A percentile compares a stretch with the other conserved stretches of the same genome.
phyloP scores from a whole-genome alignment of 148 eudicot species.

The Amaranthus cruentus region DNA sequence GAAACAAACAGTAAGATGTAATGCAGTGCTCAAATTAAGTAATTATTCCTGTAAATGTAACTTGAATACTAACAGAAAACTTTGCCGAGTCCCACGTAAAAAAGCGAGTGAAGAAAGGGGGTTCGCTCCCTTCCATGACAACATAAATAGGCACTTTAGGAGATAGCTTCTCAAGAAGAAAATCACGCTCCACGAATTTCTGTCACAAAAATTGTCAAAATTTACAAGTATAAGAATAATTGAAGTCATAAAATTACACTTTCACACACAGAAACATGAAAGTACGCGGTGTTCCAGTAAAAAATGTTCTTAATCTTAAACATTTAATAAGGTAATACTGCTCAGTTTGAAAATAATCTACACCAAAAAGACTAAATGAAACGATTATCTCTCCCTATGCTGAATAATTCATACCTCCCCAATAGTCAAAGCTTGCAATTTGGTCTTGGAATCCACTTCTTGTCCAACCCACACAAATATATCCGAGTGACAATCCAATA shows the following conservation, averaged over 20 bases:
- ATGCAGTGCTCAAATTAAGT: neutral
- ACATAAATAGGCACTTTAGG: conserved; percentile 63
- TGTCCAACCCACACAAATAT: conserved; percentile 94
- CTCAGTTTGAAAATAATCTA: neutral
- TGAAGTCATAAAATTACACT: neutral
- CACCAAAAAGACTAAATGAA: no score
- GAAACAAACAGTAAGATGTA: conserved; percentile 9
- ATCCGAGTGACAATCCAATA: conserved; percentile 81
- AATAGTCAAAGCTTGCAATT: conserved; percentile 55
- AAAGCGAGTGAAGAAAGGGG: conserved; percentile 87
- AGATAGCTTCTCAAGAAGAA: conserved; percentile 71
- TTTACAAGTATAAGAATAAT: neutral
- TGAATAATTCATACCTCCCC: conserved; percentile 60
- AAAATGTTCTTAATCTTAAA: neutral
- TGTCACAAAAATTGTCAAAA: conserved; percentile 32
- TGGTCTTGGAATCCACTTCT: conserved; percentile 70
- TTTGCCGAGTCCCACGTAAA: conserved; percentile 86
- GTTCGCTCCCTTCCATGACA: conserved; percentile 83
- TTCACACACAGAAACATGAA: neutral
- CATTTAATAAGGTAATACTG: neutral
- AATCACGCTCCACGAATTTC: conserved; percentile 86
- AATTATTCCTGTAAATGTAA: neutral
- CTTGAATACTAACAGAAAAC: conserved; percentile 51
- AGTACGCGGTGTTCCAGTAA: neutral
- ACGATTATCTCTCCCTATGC: no score